Percentiles rank a stretch among this genome's conserved stretches.
Conservation (phyloP, 208 protist genomes). For the Spongospora subterranea region DNA sequence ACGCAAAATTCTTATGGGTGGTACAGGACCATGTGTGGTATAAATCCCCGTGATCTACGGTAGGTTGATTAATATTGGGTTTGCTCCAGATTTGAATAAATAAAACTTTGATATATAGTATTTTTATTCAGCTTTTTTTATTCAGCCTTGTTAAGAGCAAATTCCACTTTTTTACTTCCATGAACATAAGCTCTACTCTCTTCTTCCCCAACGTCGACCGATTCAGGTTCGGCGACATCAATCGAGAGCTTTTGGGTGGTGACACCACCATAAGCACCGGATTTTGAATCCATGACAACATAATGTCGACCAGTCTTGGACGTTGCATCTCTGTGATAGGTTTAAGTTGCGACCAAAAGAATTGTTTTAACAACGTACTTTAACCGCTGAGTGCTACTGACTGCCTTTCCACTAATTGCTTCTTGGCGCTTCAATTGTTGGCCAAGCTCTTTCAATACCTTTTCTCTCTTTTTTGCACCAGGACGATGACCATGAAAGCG, state of each 20-base stretch:
- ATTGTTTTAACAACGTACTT: not conserved
- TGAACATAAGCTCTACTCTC: not conserved
- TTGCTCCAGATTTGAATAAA: too few relatives aligned
- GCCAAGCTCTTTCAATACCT: conserved; percentile 18
- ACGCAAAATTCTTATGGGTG: too few relatives aligned
- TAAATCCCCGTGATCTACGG: too few relatives aligned
- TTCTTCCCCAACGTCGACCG: not conserved
- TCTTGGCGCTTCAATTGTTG: conserved; percentile 23
- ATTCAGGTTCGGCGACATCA: not conserved
- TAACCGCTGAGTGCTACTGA: not conserved
- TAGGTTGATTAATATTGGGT: too few relatives aligned
- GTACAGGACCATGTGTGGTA: too few relatives aligned
- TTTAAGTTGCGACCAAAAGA: not conserved
- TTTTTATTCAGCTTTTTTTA: too few relatives aligned
- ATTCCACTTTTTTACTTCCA: not conserved
- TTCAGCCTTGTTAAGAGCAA: not conserved
- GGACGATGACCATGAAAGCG: conserved; percentile 38
- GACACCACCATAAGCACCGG: not conserved
- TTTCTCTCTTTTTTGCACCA: conserved; percentile 46
- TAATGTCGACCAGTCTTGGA: conserved; percentile 28
- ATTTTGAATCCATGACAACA: conserved; percentile 33
- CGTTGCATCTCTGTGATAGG: not conserved
- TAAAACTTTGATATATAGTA: too few relatives aligned
- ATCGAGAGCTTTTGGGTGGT: conserved; percentile 32
- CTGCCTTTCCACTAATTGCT: not conserved